Conservation (phyloP, 345 rosid genomes). For the Bretschneidera sinensis region DNA sequence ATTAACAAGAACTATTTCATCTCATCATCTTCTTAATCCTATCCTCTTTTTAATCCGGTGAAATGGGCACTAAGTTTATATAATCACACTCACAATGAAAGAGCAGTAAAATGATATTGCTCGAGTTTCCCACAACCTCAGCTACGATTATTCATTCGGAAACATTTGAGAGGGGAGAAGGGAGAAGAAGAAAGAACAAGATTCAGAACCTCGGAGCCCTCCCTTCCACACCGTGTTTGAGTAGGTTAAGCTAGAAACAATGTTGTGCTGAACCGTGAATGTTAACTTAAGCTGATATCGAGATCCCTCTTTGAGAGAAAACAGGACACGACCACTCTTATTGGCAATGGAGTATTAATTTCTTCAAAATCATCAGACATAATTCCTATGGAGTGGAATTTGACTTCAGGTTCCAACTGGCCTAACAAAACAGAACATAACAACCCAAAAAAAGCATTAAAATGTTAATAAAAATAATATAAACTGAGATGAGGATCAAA, state of each 20-base stretch:
- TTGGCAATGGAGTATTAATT: conserved; percentile 37
- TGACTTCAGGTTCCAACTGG: conserved; percentile 51
- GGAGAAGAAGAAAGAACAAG: background rate
- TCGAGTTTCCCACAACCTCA: too few relatives aligned
- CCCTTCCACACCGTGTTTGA: conserved; percentile 48
- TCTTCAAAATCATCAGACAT: conserved; percentile 44
- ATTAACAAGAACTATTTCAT: too few relatives aligned
- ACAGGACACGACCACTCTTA: conserved; percentile 24
- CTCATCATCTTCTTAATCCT: too few relatives aligned
- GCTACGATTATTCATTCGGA: too few relatives aligned
- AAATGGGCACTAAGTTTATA: too few relatives aligned
- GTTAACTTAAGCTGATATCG: conserved; percentile 41
- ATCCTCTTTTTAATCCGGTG: too few relatives aligned
- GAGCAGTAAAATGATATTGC: too few relatives aligned
- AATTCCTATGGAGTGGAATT: conserved; percentile 47
- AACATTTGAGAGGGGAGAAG: too few relatives aligned
- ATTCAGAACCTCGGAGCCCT: conserved; percentile 37
- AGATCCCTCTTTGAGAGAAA: conserved; percentile 46
- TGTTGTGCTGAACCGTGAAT: conserved; percentile 46
- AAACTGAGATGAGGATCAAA: background rate
- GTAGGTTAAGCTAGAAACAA: conserved; percentile 49
- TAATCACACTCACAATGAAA: too few relatives aligned
- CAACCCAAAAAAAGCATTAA: background rate
- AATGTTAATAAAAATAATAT: background rate
- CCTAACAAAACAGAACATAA: conserved; percentile 23